These are phyloP conservation scores for Aspergillus puulaauensis DNA, from an alignment of 2,329 filamentous ascomycete genomes.

Conservation along the genomic window DNA sequence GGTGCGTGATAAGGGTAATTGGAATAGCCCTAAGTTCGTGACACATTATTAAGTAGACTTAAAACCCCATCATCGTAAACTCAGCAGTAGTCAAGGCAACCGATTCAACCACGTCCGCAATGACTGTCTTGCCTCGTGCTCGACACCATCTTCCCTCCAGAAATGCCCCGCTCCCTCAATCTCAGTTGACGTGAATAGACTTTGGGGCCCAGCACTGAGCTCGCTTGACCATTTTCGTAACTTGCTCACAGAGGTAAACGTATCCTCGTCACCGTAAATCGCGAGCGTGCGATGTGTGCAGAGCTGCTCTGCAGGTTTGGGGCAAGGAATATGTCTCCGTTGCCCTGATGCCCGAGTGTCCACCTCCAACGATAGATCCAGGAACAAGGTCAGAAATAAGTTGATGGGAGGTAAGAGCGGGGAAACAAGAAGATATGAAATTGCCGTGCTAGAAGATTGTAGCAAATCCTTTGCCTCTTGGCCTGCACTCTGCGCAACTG, in stretches of 20 bases:
- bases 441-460: slow-evolving; percentile 22
- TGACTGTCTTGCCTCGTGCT: slow-evolving; percentile 38
- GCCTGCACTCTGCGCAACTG: neutral
- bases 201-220: slow-evolving; percentile 47
- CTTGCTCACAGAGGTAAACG: slow-evolving; percentile 67
- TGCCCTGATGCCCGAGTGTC: slow-evolving; percentile 25
- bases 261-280: slow-evolving; percentile 73
- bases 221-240: slow-evolving; percentile 65
- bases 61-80: too few relatives aligned
- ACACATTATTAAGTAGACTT: too few relatives aligned
- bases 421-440: slow-evolving; percentile 62
- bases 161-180: slow-evolving; percentile 61
- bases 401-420: slow-evolving; percentile 59
- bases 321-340: slow-evolving; percentile 28
- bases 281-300: slow-evolving; percentile 60
- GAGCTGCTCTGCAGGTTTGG: slow-evolving; percentile 57
- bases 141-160: slow-evolving; percentile 58
- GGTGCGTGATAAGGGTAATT: too few relatives aligned
- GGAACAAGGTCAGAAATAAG: slow-evolving; percentile 62
- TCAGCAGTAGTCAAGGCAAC: slow-evolving; percentile 8
- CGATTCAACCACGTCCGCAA: slow-evolving; percentile 43
- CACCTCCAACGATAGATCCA: slow-evolving; percentile 42
- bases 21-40: too few relatives aligned
- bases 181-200: slow-evolving; percentile 51
- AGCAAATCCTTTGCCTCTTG: slow-evolving; percentile 14